These are phyloP conservation scores for Xylariaceae sp. DNA, from an alignment of 2,329 filamentous ascomycete genomes.

Conservation along the genomic window DNA sequence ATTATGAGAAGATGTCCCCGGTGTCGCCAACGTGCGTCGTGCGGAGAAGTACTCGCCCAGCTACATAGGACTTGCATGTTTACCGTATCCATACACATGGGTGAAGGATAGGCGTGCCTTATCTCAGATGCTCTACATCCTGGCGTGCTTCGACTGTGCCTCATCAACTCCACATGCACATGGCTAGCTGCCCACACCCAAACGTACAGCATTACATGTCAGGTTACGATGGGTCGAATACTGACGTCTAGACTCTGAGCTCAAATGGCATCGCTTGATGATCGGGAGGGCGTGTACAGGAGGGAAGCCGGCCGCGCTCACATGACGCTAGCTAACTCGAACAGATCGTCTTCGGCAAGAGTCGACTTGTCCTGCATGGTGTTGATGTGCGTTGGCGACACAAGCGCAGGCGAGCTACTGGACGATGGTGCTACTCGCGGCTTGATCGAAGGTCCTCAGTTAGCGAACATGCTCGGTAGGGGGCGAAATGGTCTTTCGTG, in stretches of 20 bases:
- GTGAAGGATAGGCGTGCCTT: background rate
- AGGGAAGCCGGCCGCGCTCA: conserved; percentile 5
- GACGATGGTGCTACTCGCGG: background rate
- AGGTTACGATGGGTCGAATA: background rate
- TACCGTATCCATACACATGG: too few relatives aligned
- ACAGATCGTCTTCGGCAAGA: conserved; percentile 7
- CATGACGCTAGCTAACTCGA: conserved; percentile 8
- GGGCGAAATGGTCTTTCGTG: background rate
- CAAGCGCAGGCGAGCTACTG: conserved; percentile 11
- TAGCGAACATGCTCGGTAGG: background rate
- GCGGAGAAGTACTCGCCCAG: background rate
- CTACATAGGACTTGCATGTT: background rate
- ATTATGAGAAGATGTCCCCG: background rate
- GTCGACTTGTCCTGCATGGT: conserved; percentile 9
- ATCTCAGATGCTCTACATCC: conserved; percentile 1
- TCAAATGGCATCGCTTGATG: conserved; percentile 4
- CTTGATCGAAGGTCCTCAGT: too few relatives aligned
- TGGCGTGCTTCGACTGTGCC: background rate
- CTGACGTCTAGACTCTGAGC: background rate
- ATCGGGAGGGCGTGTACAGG: conserved; percentile 1
- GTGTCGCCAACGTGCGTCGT: conserved; percentile 2
- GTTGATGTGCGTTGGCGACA: conserved; percentile 13
- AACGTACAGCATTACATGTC: background rate
- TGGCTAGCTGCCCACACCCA: conserved; percentile 10
- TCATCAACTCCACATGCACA: conserved; percentile 7